Percentiles rank a stretch among this genome's conserved stretches.
These are phyloP conservation scores for Articulospora tetracladia DNA, from an alignment of 495 filamentous ascomycete species.

Conservation along the genomic window DNA sequence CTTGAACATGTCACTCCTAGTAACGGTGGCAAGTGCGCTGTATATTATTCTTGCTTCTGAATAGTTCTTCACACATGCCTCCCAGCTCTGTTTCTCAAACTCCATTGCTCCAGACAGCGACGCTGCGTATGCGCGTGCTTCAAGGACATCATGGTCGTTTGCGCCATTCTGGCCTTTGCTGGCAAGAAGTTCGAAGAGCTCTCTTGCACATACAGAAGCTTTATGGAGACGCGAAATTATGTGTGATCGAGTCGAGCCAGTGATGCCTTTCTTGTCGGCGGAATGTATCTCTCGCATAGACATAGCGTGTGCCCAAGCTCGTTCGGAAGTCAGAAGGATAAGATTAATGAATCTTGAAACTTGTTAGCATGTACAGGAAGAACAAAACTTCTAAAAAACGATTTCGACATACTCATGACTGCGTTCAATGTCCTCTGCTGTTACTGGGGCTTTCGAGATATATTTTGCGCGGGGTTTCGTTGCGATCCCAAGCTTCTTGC, in stretches of 20 bases:
- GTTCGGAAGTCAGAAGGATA: conserved; percentile 78
- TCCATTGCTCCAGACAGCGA: conserved; percentile 68
- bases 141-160: conserved; percentile 67
- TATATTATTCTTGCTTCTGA: conserved; percentile 81
- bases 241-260: conserved; percentile 76
- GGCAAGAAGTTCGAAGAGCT: conserved; percentile 62
- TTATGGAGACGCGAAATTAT: conserved; percentile 85
- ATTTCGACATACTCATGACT: conserved; percentile 65
- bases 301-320: conserved; percentile 97
- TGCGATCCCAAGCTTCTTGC: conserved; percentile 77
- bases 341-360: conserved; percentile 67
- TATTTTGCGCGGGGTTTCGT: conserved; percentile 85
- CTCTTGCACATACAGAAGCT: conserved; percentile 63
- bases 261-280: conserved; percentile 71
- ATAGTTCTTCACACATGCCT: conserved; percentile 69
- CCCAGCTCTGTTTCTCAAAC: conserved; percentile 87
- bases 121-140: conserved; percentile 80
- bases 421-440: conserved; percentile 68
- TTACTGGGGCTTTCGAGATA: conserved; percentile 64
- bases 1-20: conserved; percentile 71
- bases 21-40: conserved; percentile 52
- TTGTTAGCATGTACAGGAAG: conserved; percentile 4
- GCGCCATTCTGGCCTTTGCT: conserved; percentile 57
- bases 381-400: not conserved
- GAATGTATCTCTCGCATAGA: conserved; percentile 82